A percentile compares a stretch with the other conserved stretches of the same genome.
Evolutionary conservation across 2,329 filamentous ascomycete genomes (phyloP).

Genomic region (Verticillium alfalfae): DNA sequence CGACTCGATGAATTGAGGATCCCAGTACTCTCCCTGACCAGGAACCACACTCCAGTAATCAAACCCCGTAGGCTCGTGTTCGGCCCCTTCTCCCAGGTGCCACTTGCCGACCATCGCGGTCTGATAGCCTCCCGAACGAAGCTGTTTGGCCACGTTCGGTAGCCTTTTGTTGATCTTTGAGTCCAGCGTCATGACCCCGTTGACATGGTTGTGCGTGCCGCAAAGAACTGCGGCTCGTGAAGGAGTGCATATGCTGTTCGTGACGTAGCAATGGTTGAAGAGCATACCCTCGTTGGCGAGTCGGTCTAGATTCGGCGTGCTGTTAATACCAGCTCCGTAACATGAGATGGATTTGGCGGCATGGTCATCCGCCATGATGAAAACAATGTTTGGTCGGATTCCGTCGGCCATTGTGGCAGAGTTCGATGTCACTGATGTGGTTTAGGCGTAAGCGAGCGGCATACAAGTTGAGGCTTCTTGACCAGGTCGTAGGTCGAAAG

Average conservation of each 20-base stretch:
- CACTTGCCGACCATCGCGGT: constrained; percentile 50
- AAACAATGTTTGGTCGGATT: constrained; percentile 19
- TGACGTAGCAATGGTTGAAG: constrained; percentile 50
- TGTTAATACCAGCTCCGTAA: constrained; percentile 44
- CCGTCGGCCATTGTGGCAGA: background rate
- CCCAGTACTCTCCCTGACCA: constrained; percentile 46
- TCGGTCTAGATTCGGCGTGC: constrained; percentile 45
- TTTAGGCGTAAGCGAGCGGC: too few relatives aligned
- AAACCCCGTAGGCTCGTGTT: constrained; percentile 42
- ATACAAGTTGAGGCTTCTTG: too few relatives aligned
- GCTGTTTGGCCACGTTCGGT: constrained; percentile 46
- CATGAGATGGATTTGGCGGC: constrained; percentile 41
- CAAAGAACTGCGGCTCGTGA: constrained; percentile 43
- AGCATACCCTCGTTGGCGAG: constrained; percentile 42
- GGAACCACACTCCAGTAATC: constrained; percentile 47
- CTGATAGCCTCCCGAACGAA: constrained; percentile 38
- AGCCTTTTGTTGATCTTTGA: constrained; percentile 41
- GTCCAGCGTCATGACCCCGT: constrained; percentile 43
- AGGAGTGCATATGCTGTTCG: constrained; percentile 47
- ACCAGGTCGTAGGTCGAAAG: too few relatives aligned
- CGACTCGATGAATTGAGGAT: constrained; percentile 41
- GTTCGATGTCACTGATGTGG: too few relatives aligned
- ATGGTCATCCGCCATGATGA: constrained; percentile 50
- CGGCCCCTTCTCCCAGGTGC: constrained; percentile 43
- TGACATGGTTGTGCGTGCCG: constrained; percentile 48